phyloP scores from a whole-genome alignment of 352 stramenopile species.

The Phytophthora sansomeana region DNA sequence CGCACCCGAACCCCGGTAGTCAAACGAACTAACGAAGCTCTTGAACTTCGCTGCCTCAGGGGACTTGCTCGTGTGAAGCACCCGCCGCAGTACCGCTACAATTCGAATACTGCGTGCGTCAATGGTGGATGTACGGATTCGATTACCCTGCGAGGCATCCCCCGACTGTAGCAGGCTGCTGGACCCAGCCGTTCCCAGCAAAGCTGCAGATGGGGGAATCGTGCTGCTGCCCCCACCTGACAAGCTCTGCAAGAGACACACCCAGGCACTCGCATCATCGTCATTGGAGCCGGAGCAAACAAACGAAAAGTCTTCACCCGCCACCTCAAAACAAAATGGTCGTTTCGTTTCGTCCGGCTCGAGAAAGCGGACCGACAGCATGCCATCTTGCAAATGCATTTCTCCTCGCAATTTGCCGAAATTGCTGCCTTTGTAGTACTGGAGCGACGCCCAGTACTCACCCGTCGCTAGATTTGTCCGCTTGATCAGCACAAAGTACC shows the following conservation, averaged over 20 bases:
- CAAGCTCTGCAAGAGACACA: constrained; percentile 82
- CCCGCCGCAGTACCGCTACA: constrained; percentile 74
- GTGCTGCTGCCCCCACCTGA: constrained; percentile 49
- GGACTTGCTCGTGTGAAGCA: constrained; percentile 84
- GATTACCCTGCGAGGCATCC: constrained; percentile 33
- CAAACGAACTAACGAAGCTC: constrained; percentile 68
- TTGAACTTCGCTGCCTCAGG: constrained; percentile 74
- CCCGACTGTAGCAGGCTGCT: constrained; percentile 46
- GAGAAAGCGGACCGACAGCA: constrained; percentile 76
- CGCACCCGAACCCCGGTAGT: constrained; percentile 48
- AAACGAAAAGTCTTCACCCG: constrained; percentile 72
- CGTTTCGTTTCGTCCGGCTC: constrained; percentile 83
- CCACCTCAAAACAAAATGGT: constrained; percentile 87
- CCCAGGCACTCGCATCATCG: constrained; percentile 88
- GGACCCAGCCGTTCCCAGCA: constrained; percentile 45
- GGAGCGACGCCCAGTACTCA: constrained; percentile 75
- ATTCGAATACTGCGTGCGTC: constrained; percentile 84
- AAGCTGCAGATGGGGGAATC: constrained; percentile 40
- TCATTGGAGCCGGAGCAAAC: constrained; percentile 84
- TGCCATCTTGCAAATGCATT: constrained; percentile 75
- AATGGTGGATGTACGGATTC: constrained; percentile 48
- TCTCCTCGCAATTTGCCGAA: constrained; percentile 84
- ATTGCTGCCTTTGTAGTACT: constrained; percentile 90
- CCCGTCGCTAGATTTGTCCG: constrained; percentile 71
- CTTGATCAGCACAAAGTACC: constrained; percentile 89